These are phyloP conservation scores for Thalassiosira mediterranea DNA, from an alignment of 352 stramenopile genomes.

Conservation along the genomic window DNA sequence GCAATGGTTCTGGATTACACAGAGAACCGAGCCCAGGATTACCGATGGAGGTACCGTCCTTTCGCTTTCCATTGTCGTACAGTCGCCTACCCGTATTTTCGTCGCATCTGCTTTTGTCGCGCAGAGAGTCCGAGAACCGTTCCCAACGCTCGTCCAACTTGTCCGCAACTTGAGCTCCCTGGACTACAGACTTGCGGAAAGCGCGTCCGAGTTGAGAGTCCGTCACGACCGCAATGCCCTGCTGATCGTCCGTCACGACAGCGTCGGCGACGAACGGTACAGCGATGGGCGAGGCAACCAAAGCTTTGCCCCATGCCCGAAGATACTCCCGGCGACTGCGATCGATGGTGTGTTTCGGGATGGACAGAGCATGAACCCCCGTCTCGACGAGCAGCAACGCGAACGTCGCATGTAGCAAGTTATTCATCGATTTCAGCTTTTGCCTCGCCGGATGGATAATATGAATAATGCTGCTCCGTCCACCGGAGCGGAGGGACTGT, in stretches of 20 bases:
- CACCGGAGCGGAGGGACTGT: too few relatives aligned
- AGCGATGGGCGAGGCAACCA: not conserved
- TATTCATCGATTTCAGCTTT: too few relatives aligned
- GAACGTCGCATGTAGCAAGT: too few relatives aligned
- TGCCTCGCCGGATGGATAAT: too few relatives aligned
- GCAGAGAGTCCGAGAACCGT: constrained; percentile 44
- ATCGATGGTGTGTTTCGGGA: too few relatives aligned
- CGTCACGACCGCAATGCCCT: constrained; percentile 59
- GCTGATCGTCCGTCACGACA: constrained; percentile 30
- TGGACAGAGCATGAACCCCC: too few relatives aligned
- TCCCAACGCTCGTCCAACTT: constrained; percentile 64
- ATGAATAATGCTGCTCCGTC: too few relatives aligned
- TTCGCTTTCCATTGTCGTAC: constrained; percentile 69
- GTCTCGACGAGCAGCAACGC: too few relatives aligned
- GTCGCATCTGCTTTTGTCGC: constrained; percentile 66
- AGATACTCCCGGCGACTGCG: too few relatives aligned
- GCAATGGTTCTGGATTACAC: constrained; percentile 45
- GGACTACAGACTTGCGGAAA: constrained; percentile 46
- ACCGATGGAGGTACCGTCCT: constrained; percentile 63
- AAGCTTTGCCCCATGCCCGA: too few relatives aligned
- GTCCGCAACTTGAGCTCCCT: constrained; percentile 56
- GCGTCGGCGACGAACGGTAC: constrained; percentile 31
- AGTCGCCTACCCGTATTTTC: constrained; percentile 49
- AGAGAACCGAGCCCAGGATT: constrained; percentile 65
- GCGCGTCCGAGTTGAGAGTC: constrained; percentile 48